Base-by-base conservation (phyloP, 805 yeast genomes). In the Barnettozyma sp. region DNA sequence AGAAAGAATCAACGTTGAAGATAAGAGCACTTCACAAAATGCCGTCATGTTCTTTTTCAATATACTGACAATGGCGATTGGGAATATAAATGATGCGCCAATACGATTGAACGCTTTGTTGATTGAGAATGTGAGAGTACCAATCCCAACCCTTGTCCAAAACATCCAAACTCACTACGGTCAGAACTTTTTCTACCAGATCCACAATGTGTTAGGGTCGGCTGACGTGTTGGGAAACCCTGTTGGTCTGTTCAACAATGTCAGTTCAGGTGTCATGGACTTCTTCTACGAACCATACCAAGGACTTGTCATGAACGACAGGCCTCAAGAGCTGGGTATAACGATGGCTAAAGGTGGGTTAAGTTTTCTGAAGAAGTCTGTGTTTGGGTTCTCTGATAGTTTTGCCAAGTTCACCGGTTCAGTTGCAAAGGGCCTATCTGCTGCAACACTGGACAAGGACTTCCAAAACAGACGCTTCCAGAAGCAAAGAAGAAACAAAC, bases 221-320 rank as follows among this genome's bases (percentile, higher is more conserved):
- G 98, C 97, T 0, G 98, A 94, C 59, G 76, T 92, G 46, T 63
- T 92, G 33, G 99, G 98, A 16, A 92, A 94, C 47, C 99, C 99
- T 0, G 97, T 94, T 20, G 98, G 98, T 2, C 64, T 92, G 42
- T 92, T 92, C 65, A 92, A 85, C 56, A 88, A 87, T 47, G 66
- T 92, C 39, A 79, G 95, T 39, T 86, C 97, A 0, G 99, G 99
- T 35, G 92, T 92, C 9, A 73, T 87, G 74, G 99, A 92, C 58
- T 82, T 92, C 14, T 92, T 92, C 57, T 92, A 92, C 55, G 97
- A 90, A 54, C 99, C 99, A 4, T 92, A 90, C 52, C 92, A 87
- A 54, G 99, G 99, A 0, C 84, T 85, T 48, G 76, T 90, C 33
- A 75, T 92, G 73, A 90, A 82, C 43, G 98, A 92, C 57, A 66